A percentile compares a stretch with the other conserved stretches of the same genome.
Conservation (phyloP, 768 basidiomycete genomes). For the Holtermannia corniformis region DNA sequence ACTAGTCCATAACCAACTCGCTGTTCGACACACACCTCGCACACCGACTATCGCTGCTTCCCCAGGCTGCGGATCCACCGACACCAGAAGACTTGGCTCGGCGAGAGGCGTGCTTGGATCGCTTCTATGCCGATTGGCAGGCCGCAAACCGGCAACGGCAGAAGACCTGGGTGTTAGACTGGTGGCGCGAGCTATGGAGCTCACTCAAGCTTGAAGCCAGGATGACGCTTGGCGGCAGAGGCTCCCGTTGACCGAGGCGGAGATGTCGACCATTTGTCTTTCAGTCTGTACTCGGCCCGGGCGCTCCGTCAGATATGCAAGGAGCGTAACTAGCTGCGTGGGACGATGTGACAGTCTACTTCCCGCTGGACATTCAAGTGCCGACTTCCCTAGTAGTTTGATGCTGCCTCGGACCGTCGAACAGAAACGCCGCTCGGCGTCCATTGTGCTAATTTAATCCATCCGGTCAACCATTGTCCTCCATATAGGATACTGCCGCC, state of each 20-base stretch:
- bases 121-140: constrained; percentile 38
- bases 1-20: constrained; percentile 25
- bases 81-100: constrained; percentile 15
- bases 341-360: too few species aligned
- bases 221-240: constrained; percentile 1
- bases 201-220: constrained; percentile 26
- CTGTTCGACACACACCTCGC: constrained; percentile 24
- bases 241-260: background rate
- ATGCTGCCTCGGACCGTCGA: too few species aligned
- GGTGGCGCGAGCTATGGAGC: constrained; percentile 34
- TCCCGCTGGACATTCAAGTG: too few species aligned
- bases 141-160: constrained; percentile 21
- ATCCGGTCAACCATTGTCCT: too few species aligned
- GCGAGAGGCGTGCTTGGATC: constrained; percentile 19
- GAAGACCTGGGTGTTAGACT: constrained; percentile 26
- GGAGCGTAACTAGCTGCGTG: too few species aligned
- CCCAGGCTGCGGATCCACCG: constrained; percentile 16
- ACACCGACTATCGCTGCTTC: constrained; percentile 25
- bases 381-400: too few species aligned
- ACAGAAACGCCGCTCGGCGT: too few species aligned
- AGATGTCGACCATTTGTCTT: too few species aligned
- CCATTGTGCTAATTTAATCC: too few species aligned
- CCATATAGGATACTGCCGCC: too few species aligned
- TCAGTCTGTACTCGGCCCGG: too few species aligned
- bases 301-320: too few species aligned